Evolutionary conservation across 352 stramenopile species (phyloP), one percentile per base, ranked within the genome.

Genomic region (Hyaloperonospora brassicae): DNA sequence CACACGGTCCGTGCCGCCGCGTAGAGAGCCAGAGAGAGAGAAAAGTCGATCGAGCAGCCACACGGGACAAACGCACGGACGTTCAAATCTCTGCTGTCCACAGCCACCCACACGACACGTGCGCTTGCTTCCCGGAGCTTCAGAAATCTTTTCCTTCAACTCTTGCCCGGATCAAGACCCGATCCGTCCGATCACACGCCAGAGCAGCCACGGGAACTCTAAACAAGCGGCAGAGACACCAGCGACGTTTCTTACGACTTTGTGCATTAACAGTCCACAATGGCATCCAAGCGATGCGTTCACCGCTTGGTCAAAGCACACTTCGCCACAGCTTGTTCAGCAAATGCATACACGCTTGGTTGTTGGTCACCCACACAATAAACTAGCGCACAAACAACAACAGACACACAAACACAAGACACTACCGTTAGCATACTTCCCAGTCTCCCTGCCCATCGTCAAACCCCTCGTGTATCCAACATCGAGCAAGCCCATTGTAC

Each of bases 241-340:
- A 59, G 12, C 39, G 21, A 64, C 22, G 1, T 36, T 27, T 64
- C 46, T 53, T 49, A 66, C 50, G 57, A 50, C 63, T 57, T 60
- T 58, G 62, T 64, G 63, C 59, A 65, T 31, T 57, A 68, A 60
- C 61, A 61, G 55, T 60, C 30, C 40, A 47, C 35, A 59, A 24
- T 10, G 14, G 39, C 31, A 64, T 17, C 43, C 17, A 41, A 40
- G 31, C 50, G 30, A 38, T 41, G 23, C 21, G 23, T 31, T 55
- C 47, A 53, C 25, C 12, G 44, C 38, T 38, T 47, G 27, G 40
- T 82, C 80, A 93, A 76, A 93, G 82, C 45, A 93, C 82, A 67
- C 77, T 93, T 55, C 79, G 89, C 92, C 92, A 98, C 50, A 98
- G 71, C 72, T 97, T 96, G 77, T 98, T 97, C n/a, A 98, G 76